Base-by-base conservation (phyloP, 2,329 filamentous ascomycete species). In the Talaromyces rugulosus region DNA sequence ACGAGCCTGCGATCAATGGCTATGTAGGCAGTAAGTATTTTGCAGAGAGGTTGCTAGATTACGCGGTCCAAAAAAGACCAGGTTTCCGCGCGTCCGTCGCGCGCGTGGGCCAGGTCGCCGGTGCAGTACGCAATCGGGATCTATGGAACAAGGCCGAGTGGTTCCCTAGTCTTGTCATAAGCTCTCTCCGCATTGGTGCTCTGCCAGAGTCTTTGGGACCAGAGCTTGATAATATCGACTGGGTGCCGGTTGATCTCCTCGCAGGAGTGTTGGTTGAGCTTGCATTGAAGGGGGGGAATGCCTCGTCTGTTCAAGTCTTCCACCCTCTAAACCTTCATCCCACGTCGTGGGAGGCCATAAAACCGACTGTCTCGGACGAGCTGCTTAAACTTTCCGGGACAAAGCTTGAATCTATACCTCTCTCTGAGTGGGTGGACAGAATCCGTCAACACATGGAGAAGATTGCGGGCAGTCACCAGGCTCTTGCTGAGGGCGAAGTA, bases 211-310 rank as follows among this genome's bases (percentile, higher is more conserved):
- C 69, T 5, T 65, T 82, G 4, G 76, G 75, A 1, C 40, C 67
- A 1, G 66, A 63, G 6, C 67, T 77, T 18, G 66, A 68, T 4
- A 63, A 63, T 1, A 68, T 82, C 2, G 77, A 81, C 58, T 82
- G 80, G 79, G 63, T 82, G 1, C 80, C 80, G 0, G 72, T 80
- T 11, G 80, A 82, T 56, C 34, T 74, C 0, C 69, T 79, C 4
- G 74, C 75, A 2, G 67, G 73, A 2, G 72, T 77, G 2, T 61
- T 80, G 0, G 66, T 74, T 8, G 75, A 77, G 23, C 66, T 78
- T 2, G 61, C 61, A 23, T 42, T 11, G 27, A 28, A 18, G 12
- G 34, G 36, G 7, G 56, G 58, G 18, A 62, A 14, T 31, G 42
- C 28, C 53, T 34, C 30, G 5, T 18, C 40, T 16, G 23, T 54